A percentile compares a stretch with the other conserved stretches of the same genome.
Evolutionary conservation across 2,329 filamentous ascomycete species (phyloP).

Genomic region (Ascocoryne sarcoides): DNA sequence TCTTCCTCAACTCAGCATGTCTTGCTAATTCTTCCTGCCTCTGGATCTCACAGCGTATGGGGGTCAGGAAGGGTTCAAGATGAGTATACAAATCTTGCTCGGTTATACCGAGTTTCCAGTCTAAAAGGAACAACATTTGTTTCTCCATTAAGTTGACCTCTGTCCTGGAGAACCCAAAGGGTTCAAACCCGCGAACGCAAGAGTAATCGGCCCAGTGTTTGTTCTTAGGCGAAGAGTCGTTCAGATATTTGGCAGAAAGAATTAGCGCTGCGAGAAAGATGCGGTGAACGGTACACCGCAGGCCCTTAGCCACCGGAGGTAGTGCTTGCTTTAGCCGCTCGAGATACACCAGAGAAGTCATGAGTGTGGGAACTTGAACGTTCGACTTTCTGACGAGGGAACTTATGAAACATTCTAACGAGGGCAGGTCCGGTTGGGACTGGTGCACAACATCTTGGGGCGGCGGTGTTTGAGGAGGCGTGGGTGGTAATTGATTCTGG

Average conservation of each 20-base stretch:
- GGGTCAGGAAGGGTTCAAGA: constrained; percentile 79
- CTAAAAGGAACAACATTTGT: constrained; percentile 87
- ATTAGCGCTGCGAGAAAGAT: constrained; percentile 91
- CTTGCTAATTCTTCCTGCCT: constrained; percentile 19
- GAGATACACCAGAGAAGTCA: constrained; percentile 94
- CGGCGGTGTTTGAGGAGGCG: constrained; percentile 43
- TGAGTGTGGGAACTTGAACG: constrained; percentile 92
- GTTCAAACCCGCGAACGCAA: constrained; percentile 51
- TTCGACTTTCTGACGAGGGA: constrained; percentile 87
- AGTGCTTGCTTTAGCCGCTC: constrained; percentile 73
- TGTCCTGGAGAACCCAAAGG: constrained; percentile 85
- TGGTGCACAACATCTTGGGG: constrained; percentile 25
- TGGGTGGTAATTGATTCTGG: constrained; percentile 29
- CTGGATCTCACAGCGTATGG: constrained; percentile 57
- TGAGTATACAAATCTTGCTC: constrained; percentile 80
- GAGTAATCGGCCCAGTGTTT: constrained; percentile 99
- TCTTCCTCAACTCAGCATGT: constrained; percentile 15
- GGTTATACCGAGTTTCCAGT: constrained; percentile 86
- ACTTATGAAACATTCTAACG: constrained; percentile 83
- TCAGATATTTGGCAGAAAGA: constrained; percentile 89
- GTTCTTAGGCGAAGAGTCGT: constrained; percentile 98
- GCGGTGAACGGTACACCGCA: constrained; percentile 92
- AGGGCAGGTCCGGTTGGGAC: constrained; percentile 47
- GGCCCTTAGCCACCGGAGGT: constrained; percentile 89
- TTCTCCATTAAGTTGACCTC: constrained; percentile 99